A percentile compares a stretch with the other conserved stretches of the same genome.
phyloP scores from a whole-genome alignment of 805 yeast genomes.

The Metschnikowia kofuensis region DNA sequence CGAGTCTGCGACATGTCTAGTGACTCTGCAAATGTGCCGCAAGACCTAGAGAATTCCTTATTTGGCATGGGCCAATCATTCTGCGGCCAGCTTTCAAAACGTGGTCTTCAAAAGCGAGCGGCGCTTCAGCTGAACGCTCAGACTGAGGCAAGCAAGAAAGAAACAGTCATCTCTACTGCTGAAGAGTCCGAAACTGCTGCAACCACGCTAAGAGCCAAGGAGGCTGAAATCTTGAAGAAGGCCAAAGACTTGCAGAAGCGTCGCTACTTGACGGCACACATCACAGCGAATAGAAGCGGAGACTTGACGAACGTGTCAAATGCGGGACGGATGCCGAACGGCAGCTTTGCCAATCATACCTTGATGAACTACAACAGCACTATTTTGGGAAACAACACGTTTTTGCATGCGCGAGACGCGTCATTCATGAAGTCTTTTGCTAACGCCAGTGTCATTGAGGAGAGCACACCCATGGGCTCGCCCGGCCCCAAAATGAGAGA shows the following conservation, averaged over 20 bases:
- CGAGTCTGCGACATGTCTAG: slow-evolving; percentile 34
- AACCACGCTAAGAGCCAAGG: slow-evolving; percentile 15
- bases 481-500: slow-evolving; percentile 19
- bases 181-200: neutral
- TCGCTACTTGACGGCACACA: slow-evolving; percentile 34
- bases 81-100: slow-evolving; percentile 26
- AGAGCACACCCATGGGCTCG: slow-evolving; percentile 35
- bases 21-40: slow-evolving; percentile 24
- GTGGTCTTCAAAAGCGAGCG: slow-evolving; percentile 26
- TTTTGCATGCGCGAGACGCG: slow-evolving; percentile 12
- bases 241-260: slow-evolving; percentile 30
- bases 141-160: neutral
- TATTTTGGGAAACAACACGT: slow-evolving; percentile 12
- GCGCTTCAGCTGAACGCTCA: slow-evolving; percentile 10
- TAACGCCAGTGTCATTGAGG: slow-evolving; percentile 33
- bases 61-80: slow-evolving; percentile 22
- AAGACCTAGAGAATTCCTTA: slow-evolving; percentile 23
- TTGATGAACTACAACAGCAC: slow-evolving; percentile 17
- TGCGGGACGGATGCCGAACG: slow-evolving; percentile 12
- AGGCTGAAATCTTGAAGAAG: slow-evolving; percentile 22
- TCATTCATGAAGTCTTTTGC: slow-evolving; percentile 32
- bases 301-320: slow-evolving; percentile 14
- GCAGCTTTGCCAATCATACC: slow-evolving; percentile 15
- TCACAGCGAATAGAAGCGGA: slow-evolving; percentile 9
- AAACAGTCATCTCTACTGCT: neutral